Base-by-base conservation (phyloP, 768 basidiomycete genomes). In the Hirschioporus abietinus region DNA sequence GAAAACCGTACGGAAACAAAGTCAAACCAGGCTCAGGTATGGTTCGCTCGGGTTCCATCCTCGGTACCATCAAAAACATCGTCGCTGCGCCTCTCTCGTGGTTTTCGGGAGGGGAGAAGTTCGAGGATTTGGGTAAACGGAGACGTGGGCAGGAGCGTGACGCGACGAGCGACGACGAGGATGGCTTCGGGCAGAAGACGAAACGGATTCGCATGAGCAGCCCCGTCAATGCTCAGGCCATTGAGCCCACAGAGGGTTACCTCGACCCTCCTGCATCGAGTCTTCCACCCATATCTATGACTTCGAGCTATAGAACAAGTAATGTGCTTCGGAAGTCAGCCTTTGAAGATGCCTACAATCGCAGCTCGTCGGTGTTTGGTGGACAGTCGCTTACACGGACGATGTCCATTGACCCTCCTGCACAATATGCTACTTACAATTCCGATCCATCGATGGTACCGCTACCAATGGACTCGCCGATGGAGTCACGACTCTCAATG, bases 401-500 rank as follows among this genome's bases (percentile, higher is more conserved):
- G 30, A 89, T 89, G 86, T 90, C 89, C 60, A 85, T 89, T 73
- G 90, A 92, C 75, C 89, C 88, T 5, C 84, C 86, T 12, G 74
- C 73, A 7, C 69, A 73, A 58, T 71, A 77, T 36, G 73, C 80
- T 15, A 77, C 82, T 67, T 79, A 68, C 58, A 64, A 71, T 66
- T 65, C 73, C 24, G 70, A 72, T 73, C 68, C 68, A 65, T 52
- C 60, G 12, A 61, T 25, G 25, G 15, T 34, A 15, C 60, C 24
- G 60, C 60, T 61, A 8, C 60, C 60, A 12, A 25, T 61, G 60
- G 65, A 35, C 66, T 66, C 65, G 20, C 59, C 20, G 67, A 62
- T 58, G 67, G 74, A 26, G 66, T 73, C 35, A 70, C 70, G 42
- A 35, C 73, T 79, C 80, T 73, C 78, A 61, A 68, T 76, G 25